Conservation (phyloP, 768 basidiomycete genomes). For the Auriscalpium vulgare region DNA sequence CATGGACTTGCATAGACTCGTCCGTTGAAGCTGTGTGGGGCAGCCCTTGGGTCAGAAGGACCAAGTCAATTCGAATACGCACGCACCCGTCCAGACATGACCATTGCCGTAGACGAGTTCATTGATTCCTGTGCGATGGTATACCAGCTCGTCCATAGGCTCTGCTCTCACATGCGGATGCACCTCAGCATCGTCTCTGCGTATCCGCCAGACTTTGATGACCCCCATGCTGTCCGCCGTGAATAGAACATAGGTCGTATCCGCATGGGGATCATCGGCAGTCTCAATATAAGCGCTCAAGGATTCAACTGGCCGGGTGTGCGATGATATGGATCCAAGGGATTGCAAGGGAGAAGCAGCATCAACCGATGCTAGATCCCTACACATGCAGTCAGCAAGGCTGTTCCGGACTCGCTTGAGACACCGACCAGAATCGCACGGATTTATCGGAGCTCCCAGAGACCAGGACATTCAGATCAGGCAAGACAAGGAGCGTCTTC, state of each 20-base stretch:
- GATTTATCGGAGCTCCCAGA: conserved; percentile 90
- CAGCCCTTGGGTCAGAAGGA: neutral
- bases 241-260: conserved; percentile 44
- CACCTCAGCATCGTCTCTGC: conserved; percentile 27
- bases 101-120: conserved; percentile 59
- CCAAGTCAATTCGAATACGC: neutral
- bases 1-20: conserved; percentile 64
- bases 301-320: conserved; percentile 83
- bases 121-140: conserved; percentile 82
- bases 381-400: conserved; percentile 21
- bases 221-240: conserved; percentile 92
- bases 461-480: conserved; percentile 56
- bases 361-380: conserved; percentile 53
- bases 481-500: conserved; percentile 71
- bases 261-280: conserved; percentile 27
- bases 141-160: conserved; percentile 39
- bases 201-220: conserved; percentile 73
- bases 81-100: conserved; percentile 84
- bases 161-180: conserved; percentile 3
- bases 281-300: conserved; percentile 41
- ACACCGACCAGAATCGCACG: conserved; percentile 75
- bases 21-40: conserved; percentile 71
- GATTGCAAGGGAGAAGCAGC: conserved; percentile 37
- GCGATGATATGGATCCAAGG: conserved; percentile 67
- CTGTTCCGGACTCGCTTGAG: neutral